Conservation (phyloP, 2,329 filamentous ascomycete species). For the Penicillium sp. region DNA sequence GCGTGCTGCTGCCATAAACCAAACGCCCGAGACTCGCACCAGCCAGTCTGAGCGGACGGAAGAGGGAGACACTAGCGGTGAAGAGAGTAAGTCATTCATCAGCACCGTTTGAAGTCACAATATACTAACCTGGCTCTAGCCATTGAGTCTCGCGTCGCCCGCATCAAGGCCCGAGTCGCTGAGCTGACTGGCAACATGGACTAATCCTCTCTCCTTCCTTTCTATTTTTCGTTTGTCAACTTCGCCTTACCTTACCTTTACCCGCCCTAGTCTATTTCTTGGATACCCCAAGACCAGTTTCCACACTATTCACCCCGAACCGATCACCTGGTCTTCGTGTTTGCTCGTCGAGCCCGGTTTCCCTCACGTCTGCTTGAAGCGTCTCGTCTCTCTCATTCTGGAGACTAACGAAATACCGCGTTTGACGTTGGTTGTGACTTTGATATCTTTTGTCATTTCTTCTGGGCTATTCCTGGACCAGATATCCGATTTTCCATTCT, state of each 20-base stretch:
- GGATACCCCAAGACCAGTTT: conserved; percentile 3
- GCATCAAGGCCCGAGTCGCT: conserved; percentile 95
- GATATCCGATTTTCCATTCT: conserved; percentile 10
- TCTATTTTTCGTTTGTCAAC: conserved; percentile 8
- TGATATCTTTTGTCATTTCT: background rate
- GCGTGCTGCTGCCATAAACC: conserved; percentile 59
- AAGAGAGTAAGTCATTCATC: conserved; percentile 68
- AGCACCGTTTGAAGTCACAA: background rate
- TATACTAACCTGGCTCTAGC: conserved; percentile 48
- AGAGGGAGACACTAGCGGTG: conserved; percentile 85
- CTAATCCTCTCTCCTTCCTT: conserved; percentile 9
- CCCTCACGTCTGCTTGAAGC: conserved; percentile 1
- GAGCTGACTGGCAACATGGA: conserved; percentile 82
- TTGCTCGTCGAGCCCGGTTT: conserved; percentile 12
- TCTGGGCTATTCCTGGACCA: conserved; percentile 3
- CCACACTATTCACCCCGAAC: conserved; percentile 2
- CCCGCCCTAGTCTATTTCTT: conserved; percentile 8
- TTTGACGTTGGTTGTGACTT: conserved; percentile 15
- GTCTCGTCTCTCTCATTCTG: background rate
- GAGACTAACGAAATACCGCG: conserved; percentile 12
- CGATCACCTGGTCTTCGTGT: conserved; percentile 14
- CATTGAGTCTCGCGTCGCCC: conserved; percentile 91
- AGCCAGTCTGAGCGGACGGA: conserved; percentile 59
- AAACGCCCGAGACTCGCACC: conserved; percentile 59
- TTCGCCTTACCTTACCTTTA: conserved; percentile 1